Base-by-base conservation (phyloP, 1,139 yeast species). In the Yamadazyma epiphylla region DNA sequence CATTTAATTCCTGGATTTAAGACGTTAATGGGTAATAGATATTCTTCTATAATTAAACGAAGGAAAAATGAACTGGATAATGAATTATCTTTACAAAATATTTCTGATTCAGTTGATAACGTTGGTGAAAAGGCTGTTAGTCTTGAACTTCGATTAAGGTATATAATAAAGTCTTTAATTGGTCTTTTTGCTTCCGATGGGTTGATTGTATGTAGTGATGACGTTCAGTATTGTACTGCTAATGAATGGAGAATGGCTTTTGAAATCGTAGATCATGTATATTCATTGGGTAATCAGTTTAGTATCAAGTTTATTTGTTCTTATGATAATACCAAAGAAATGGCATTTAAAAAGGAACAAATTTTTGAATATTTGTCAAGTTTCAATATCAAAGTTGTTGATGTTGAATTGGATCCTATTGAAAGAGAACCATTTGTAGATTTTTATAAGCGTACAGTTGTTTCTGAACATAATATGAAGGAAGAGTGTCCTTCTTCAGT, bases 141-240 rank as follows among this genome's bases (percentile, higher is more conserved):
- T 34, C 35, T 55, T 24, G 80, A 74, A 36, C 39, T 71, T 30
- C 55, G 65, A 33, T 62, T 69, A 42, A 58, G 71, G 35, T 65
- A 61, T 33, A 58, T 69, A 12, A 55, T 74, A 31, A 72, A 70
- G 36, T 48, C 60, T 9, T 45, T 74, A 23, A 65, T 64, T 33
- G 58, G 64, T 16, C 45, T 74, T 6, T 57, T 73, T 32, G 69
- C 70, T 4, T 45, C 50, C 13, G 61, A 59, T 15, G 76, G 75
- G 1, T 48, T 73, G 30, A 70, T 77, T 0, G 45, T 73, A 2
- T 60, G 69, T 31, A 50, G 70, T 24, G 79, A 74, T 42, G 77
- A 74, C 46, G 47, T 70, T 19, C 76, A 74, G 31, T 67, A 70
- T 65, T 61, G 72, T 30, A 41, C 60, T 0, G 41, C 41, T 10